phyloP scores from a whole-genome alignment of 2,329 filamentous ascomycete genomes.

The Botrytis squamosa region DNA sequence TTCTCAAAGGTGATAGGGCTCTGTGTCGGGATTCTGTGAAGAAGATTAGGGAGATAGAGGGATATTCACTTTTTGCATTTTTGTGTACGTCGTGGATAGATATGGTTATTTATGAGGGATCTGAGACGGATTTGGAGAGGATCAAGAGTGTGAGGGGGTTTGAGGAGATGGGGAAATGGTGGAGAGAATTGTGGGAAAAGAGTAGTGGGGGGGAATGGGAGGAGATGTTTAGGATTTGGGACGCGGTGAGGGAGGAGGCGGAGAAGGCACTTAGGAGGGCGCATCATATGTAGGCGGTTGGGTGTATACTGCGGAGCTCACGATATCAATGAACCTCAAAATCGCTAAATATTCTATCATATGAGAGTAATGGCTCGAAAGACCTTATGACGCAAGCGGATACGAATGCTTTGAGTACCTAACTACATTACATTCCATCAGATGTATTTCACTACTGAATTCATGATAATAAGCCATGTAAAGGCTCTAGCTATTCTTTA shows the following conservation, averaged over 20 bases:
- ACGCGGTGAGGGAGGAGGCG: too few species aligned
- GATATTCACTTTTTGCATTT: neutral
- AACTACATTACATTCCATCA: neutral
- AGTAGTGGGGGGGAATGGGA: neutral
- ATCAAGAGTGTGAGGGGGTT: neutral
- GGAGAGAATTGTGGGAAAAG: neutral
- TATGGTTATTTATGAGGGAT: neutral
- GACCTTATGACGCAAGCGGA: neutral
- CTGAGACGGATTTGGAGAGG: neutral
- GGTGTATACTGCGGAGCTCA: neutral
- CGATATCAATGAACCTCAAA: neutral
- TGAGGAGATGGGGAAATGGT: neutral
- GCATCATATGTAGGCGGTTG: neutral
- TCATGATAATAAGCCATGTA: too few species aligned
- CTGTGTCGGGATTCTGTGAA: neutral
- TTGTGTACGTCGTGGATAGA: neutral
- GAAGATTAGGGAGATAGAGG: neutral
- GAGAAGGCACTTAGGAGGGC: too few species aligned
- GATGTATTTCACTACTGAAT: too few species aligned
- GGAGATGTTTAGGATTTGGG: neutral
- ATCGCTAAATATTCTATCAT: accelerated
- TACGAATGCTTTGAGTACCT: neutral
- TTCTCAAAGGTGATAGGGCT: neutral
- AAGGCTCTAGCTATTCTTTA: too few species aligned
- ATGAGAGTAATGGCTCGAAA: accelerated